Evolutionary conservation across 495 filamentous ascomycete species (phyloP).

Genomic region (Daldinia caldariorum): DNA sequence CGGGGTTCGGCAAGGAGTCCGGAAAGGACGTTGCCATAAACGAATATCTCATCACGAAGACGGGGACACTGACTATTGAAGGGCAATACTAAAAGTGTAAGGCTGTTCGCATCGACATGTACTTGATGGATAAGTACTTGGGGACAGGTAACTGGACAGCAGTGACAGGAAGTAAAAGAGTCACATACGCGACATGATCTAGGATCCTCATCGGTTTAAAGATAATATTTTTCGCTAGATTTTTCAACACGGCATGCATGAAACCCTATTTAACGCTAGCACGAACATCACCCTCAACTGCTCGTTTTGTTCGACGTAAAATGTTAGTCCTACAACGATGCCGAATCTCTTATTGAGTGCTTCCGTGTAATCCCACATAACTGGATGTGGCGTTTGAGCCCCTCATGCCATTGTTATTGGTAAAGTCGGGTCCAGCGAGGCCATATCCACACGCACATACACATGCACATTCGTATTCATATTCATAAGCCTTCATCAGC

Average conservation of each 20-base stretch:
- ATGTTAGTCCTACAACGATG: constrained; percentile 20
- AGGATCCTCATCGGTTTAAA: neutral
- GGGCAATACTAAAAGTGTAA: constrained; percentile 59
- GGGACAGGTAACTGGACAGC: neutral
- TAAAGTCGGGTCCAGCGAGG: constrained; percentile 2
- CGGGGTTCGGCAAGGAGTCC: constrained; percentile 79
- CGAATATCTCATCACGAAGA: constrained; percentile 79
- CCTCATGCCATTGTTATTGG: constrained; percentile 15
- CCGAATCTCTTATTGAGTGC: constrained; percentile 16
- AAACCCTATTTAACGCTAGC: neutral
- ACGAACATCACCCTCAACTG: neutral
- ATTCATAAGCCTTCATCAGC: constrained; percentile 1
- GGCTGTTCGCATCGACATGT: neutral
- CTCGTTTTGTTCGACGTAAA: constrained; percentile 18
- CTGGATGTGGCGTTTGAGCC: constrained; percentile 4
- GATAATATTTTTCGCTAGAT: neutral
- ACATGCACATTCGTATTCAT: constrained; percentile 22
- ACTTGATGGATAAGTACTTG: neutral
- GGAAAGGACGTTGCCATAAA: constrained; percentile 76
- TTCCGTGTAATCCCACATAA: neutral
- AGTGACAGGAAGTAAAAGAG: neutral
- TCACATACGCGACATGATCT: neutral
- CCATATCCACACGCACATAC: too few species aligned
- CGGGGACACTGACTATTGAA: constrained; percentile 71
- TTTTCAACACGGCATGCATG: neutral